Evolutionary conservation across 225 moss, liverwort and hornwort species (phyloP).

Genomic region (Bryum argenteum): DNA sequence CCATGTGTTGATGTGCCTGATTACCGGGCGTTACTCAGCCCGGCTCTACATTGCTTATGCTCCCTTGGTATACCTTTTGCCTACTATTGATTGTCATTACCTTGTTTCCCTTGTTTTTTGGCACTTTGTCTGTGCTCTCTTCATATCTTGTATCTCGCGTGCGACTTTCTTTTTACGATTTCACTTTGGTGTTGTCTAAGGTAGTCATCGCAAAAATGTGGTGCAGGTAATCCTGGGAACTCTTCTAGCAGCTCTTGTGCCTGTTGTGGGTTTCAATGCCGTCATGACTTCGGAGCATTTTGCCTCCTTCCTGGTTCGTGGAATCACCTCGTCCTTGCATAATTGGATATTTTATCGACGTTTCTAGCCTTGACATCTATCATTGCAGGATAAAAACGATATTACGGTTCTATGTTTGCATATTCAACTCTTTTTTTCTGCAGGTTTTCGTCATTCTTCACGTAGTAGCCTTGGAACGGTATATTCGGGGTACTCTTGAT

Average conservation of each 20-base stretch:
- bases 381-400: constrained; percentile 13
- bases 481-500: constrained; percentile 74
- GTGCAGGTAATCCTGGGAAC: constrained; percentile 89
- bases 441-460: constrained; percentile 99
- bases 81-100: constrained; percentile 3
- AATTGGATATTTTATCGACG: constrained; percentile 18
- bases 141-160: constrained; percentile 7
- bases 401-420: not conserved
- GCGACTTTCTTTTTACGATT: constrained; percentile 2
- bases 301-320: constrained; percentile 89
- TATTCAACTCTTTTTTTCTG: constrained; percentile 17
- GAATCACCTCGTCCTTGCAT: constrained; percentile 23
- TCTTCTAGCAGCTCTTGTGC: constrained; percentile 92
- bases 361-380: constrained; percentile 1
- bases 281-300: constrained; percentile 99
- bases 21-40: constrained; percentile 93
- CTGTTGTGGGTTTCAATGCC: constrained; percentile 99
- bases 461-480: constrained; percentile 82
- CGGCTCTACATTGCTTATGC: constrained; percentile 95
- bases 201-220: constrained; percentile 7
- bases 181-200: not conserved
- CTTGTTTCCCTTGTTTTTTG: constrained; percentile 11
- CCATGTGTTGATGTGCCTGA: constrained; percentile 86
- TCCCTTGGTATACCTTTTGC: constrained; percentile 70
- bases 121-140: not conserved